Conservation (phyloP, 1,139 yeast species). For the Entelexis paramagnoliae region DNA sequence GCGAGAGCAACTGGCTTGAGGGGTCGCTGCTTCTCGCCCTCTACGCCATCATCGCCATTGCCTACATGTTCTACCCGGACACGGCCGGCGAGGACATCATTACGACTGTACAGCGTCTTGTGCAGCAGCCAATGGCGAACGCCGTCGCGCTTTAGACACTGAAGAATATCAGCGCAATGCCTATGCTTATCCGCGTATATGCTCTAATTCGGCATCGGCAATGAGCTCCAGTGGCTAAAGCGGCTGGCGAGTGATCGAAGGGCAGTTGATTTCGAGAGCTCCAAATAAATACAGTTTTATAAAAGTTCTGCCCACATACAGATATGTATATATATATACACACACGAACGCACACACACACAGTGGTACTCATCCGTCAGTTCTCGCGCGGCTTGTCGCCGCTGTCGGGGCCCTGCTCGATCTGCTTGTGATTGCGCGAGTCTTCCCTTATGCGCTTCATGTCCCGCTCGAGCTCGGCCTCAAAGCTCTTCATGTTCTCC, state of each 20-base stretch:
- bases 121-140: background rate
- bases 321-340: no score
- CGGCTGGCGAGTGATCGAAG: no score
- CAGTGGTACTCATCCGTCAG: no score
- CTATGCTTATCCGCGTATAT: background rate
- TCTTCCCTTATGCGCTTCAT: conserved; percentile 8
- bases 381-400: background rate
- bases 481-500: conserved; percentile 20
- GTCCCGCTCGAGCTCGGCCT: conserved; percentile 18
- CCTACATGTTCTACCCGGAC: conserved; percentile 75
- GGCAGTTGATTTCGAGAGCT: no score
- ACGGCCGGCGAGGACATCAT: background rate
- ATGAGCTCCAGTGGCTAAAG: no score
- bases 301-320: no score
- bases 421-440: background rate
- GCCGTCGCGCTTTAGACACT: background rate
- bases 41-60: conserved; percentile 74
- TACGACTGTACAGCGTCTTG: background rate
- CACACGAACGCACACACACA: no score
- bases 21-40: conserved; percentile 87
- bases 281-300: no score
- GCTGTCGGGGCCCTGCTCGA: background rate
- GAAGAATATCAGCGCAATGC: background rate
- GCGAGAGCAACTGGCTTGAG: conserved; percentile 94
- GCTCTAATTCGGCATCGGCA: no score